Base-by-base conservation (phyloP, 768 basidiomycete genomes). In the Panaeolus cyanescens region DNA sequence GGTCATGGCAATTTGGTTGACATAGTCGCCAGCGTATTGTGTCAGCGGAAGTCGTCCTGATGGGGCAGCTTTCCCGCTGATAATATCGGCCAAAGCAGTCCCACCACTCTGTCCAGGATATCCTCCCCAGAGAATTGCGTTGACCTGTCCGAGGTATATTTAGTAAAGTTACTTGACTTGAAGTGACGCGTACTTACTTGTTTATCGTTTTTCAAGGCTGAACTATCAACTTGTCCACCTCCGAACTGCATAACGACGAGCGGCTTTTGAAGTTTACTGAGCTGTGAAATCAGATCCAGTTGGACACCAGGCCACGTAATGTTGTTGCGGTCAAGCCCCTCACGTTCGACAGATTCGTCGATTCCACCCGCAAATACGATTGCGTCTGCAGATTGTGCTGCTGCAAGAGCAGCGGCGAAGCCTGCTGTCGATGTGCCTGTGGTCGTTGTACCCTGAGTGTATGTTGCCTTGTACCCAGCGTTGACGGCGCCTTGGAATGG, bases 51-150 rank as follows among this genome's bases (percentile, higher is more conserved):
- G 79, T 37, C 85, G 83, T 17, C 85, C 86, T 5, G 85, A 79
- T 12, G 85, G 85, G 1, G 85, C 77, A 20, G 71, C 72, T 56
- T 82, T 83, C 22, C 85, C 85, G 1, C 68, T 77, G 7, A 87
- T 56, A 60, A 85, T 82, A 59, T 86, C 83, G 53, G 81, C 78
- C 22, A 86, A 60, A 2, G 85, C 85, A 6, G 78, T 75, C 25
- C 85, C 85, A 2, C 83, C 85, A 62, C 79, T 81, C 64, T 85
- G 83, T 4, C 83, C 81, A 1, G 83, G 84, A 67, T 85, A 87
- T 4, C 85, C 85, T 15, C 74, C 85, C 84, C 84, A 86, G 12
- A 86, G 20, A 37, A 86, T 74, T 0, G 83, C 79, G 63, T 81
- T 83, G 39, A 86, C 79, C 83, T 84, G 36, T 32, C 20, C 28